Percentiles rank a stretch among this genome's conserved stretches.
phyloP scores from a whole-genome alignment of 2,329 filamentous ascomycete genomes.

The Thelonectria blattea region DNA sequence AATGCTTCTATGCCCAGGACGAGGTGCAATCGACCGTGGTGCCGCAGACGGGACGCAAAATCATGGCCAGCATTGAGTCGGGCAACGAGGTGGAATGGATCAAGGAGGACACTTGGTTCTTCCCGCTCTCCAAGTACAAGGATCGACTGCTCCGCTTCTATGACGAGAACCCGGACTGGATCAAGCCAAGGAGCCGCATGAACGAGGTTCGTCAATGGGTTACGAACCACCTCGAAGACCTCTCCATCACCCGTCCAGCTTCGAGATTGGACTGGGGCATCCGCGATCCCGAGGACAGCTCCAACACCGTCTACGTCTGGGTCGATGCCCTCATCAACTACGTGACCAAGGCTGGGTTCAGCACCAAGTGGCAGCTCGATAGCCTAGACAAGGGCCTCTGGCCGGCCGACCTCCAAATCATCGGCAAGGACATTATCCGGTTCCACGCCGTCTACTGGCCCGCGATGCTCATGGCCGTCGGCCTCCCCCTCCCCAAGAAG shows the following conservation, averaged over 20 bases:
- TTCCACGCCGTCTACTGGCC: slow-evolving; percentile 99
- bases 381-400: slow-evolving; percentile 70
- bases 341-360: slow-evolving; percentile 82
- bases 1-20: slow-evolving; percentile 89
- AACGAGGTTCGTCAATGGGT: slow-evolving; percentile 82
- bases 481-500: slow-evolving; percentile 76
- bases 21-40: slow-evolving; percentile 76
- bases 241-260: slow-evolving; percentile 85
- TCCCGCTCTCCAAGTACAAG: slow-evolving; percentile 82
- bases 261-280: slow-evolving; percentile 87
- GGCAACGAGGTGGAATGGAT: slow-evolving; percentile 95
- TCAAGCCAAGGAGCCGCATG: slow-evolving; percentile 76
- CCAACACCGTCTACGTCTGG: slow-evolving; percentile 98
- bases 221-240: slow-evolving; percentile 76
- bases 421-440: slow-evolving; percentile 94
- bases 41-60: slow-evolving; percentile 80
- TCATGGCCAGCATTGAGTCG: slow-evolving; percentile 84
- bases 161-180: slow-evolving; percentile 75
- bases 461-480: slow-evolving; percentile 88
- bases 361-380: slow-evolving; percentile 65
- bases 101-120: slow-evolving; percentile 93
- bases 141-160: slow-evolving; percentile 84
- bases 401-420: slow-evolving; percentile 90
- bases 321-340: slow-evolving; percentile 96
- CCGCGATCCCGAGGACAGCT: slow-evolving; percentile 80